A percentile compares a stretch with the other conserved stretches of the same genome.
Conservation (phyloP, 371 early-diverging fungal genomes). For the Mucor ambiguus region DNA sequence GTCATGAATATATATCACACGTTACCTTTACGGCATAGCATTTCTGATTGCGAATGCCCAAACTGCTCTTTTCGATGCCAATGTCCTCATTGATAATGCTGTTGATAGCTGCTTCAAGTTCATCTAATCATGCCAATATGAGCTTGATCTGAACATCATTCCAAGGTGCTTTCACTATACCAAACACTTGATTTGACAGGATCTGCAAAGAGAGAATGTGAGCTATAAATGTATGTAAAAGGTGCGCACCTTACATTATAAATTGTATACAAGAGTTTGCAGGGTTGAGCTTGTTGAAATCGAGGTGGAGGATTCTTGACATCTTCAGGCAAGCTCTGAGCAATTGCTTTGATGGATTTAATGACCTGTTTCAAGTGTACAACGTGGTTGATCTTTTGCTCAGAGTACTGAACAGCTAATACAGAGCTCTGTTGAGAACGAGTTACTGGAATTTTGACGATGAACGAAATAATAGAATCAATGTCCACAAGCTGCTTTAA, state of each 20-base stretch:
- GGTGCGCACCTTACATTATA: conserved; percentile 9
- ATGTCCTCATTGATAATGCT: conserved; percentile 70
- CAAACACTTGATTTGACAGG: conserved; percentile 28
- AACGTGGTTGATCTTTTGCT: conserved; percentile 74
- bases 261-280: conserved; percentile 11
- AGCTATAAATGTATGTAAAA: neutral
- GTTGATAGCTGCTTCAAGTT: conserved; percentile 49
- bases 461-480: conserved; percentile 32
- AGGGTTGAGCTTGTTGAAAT: neutral
- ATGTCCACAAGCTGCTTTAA: conserved; percentile 31
- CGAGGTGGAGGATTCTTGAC: neutral
- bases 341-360: conserved; percentile 39
- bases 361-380: conserved; percentile 72
- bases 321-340: conserved; percentile 24
- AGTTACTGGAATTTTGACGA: conserved; percentile 24
- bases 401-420: conserved; percentile 55
- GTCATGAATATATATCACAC: neutral
- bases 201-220: conserved; percentile 15
- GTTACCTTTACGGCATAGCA: conserved; percentile 79
- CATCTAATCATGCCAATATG: conserved; percentile 15
- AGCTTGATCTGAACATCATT: neutral
- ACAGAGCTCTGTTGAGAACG: conserved; percentile 31
- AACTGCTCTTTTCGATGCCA: conserved; percentile 65
- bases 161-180: conserved; percentile 3
- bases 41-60: conserved; percentile 83